Conservation (phyloP, 192 early-diverging fungal genomes). For the Coemansia sp. region DNA sequence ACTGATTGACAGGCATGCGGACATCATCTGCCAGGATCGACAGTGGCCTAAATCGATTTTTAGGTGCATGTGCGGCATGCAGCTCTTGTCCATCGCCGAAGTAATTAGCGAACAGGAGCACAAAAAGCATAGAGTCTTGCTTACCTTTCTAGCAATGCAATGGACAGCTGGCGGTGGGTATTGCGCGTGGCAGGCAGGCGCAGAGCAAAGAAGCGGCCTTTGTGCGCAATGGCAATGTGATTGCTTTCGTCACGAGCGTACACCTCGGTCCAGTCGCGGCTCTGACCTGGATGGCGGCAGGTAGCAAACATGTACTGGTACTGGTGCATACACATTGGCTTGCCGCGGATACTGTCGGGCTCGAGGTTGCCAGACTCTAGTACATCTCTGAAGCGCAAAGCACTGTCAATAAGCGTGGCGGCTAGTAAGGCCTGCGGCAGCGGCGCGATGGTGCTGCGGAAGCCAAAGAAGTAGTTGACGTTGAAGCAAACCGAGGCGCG, state of each 20-base stretch:
- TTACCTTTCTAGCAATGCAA: slow-evolving; percentile 59
- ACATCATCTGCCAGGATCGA: not conserved
- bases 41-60: not conserved
- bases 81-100: not conserved
- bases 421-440: slow-evolving; percentile 57
- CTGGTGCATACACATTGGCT: slow-evolving; percentile 78
- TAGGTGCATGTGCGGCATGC: not conserved
- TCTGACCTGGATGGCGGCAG: slow-evolving; percentile 70
- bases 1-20: not conserved
- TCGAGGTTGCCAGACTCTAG: slow-evolving; percentile 64
- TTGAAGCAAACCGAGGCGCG: slow-evolving; percentile 55
- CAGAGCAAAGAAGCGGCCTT: slow-evolving; percentile 76
- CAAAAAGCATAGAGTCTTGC: not conserved
- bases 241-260: slow-evolving; percentile 63
- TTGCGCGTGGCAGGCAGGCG: slow-evolving; percentile 47
- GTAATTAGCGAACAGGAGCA: slow-evolving; percentile 2
- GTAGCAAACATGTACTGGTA: slow-evolving; percentile 85
- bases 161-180: slow-evolving; percentile 27
- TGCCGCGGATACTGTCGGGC: slow-evolving; percentile 68
- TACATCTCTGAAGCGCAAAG: slow-evolving; percentile 60
- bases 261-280: slow-evolving; percentile 66
- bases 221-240: slow-evolving; percentile 72
- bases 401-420: slow-evolving; percentile 65
- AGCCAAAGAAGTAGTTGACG: slow-evolving; percentile 57
- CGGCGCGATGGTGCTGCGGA: slow-evolving; percentile 43